Conservation (phyloP, 768 basidiomycete species). For the Kwoniella shandongensis region DNA sequence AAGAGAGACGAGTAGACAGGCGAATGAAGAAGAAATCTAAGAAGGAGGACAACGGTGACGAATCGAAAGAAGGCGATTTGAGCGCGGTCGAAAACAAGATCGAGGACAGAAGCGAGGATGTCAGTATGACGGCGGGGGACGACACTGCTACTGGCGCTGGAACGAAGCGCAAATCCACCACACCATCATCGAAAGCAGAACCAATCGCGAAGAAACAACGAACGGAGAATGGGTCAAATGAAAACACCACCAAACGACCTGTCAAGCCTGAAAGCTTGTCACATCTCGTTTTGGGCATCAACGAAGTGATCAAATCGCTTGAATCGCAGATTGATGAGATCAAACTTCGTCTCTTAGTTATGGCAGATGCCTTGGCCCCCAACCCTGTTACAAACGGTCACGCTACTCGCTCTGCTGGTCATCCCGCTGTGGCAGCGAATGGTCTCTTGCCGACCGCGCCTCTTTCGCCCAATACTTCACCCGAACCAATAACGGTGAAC, state of each 20-base stretch:
- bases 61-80: background rate
- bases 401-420: background rate
- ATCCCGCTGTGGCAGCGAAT: background rate
- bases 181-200: background rate
- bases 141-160: background rate
- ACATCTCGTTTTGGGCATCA: constrained; percentile 48
- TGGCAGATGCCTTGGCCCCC: constrained; percentile 34
- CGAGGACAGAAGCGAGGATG: background rate
- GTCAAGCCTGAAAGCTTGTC: constrained; percentile 32
- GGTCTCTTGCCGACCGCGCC: constrained; percentile 25
- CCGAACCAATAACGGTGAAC: constrained; percentile 2
- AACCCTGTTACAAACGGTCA: too few relatives aligned
- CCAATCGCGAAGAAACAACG: constrained; percentile 4
- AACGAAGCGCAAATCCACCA: constrained; percentile 1
- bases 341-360: constrained; percentile 31
- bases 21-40: background rate
- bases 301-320: constrained; percentile 48
- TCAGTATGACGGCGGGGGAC: background rate
- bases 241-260: constrained; percentile 10
- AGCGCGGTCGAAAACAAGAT: too few relatives aligned
- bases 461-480: constrained; percentile 7
- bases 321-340: constrained; percentile 43
- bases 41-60: constrained; percentile 6
- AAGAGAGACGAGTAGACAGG: constrained; percentile 22
- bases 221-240: background rate